Evolutionary conservation across 164 flowering plant genomes (phyloP).

Genomic region (Brasenia schreberi): DNA sequence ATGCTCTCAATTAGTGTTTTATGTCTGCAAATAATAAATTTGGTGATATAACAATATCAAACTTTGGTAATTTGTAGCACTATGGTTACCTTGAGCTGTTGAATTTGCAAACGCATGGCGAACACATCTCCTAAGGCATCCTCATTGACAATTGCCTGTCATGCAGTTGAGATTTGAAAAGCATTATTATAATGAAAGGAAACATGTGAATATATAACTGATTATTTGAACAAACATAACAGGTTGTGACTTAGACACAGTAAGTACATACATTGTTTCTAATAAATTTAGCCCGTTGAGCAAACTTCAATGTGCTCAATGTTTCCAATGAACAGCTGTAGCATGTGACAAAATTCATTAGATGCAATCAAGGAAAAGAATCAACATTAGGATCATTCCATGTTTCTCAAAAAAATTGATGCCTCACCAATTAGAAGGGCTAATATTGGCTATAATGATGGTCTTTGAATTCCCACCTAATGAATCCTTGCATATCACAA

Average conservation of each 20-base stretch:
- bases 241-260: not conserved
- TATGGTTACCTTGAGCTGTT: slow-evolving; percentile 70
- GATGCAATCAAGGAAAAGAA: not conserved
- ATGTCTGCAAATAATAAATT: too few species aligned
- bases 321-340: slow-evolving; percentile 95
- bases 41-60: too few species aligned
- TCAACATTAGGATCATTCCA: not conserved
- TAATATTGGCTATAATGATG: slow-evolving; percentile 82
- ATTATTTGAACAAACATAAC: not conserved
- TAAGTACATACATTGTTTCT: slow-evolving; percentile 73
- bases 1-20: too few species aligned
- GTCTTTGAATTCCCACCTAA: slow-evolving; percentile 97
- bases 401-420: not conserved
- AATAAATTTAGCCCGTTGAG: slow-evolving; percentile 98
- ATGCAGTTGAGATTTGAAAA: slow-evolving; percentile 2
- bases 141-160: slow-evolving; percentile 90
- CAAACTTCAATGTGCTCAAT: slow-evolving; percentile 92
- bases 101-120: slow-evolving; percentile 76
- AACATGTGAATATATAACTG: not conserved
- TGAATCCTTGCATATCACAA: slow-evolving; percentile 55
- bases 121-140: slow-evolving; percentile 98
- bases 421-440: slow-evolving; percentile 77
- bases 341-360: not conserved
- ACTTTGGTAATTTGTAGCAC: not conserved
- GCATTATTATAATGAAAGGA: not conserved